Conservation (phyloP, 345 rosid species). For the Microcos paniculata region DNA sequence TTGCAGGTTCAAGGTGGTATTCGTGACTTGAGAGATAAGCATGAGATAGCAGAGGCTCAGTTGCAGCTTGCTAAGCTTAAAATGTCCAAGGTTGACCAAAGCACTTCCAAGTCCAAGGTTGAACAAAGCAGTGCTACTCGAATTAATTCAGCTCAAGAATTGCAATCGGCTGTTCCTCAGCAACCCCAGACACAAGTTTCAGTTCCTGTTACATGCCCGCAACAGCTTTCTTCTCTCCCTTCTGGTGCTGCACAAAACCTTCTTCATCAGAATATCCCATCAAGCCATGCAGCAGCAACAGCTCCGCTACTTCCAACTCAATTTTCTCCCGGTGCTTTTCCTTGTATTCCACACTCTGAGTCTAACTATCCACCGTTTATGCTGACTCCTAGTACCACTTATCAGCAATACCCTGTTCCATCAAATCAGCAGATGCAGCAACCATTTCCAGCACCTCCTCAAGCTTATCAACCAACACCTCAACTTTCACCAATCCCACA, state of each 20-base stretch:
- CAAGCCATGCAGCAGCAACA: conserved; percentile 19
- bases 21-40: conserved; percentile 54
- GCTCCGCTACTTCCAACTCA: conserved; percentile 33
- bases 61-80: conserved; percentile 40
- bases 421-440: conserved; percentile 25
- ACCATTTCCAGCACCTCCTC: conserved; percentile 3
- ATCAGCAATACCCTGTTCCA: conserved; percentile 22
- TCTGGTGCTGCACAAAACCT: conserved; percentile 14
- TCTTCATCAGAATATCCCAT: conserved; percentile 23
- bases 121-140: conserved; percentile 29
- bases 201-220: conserved; percentile 19
- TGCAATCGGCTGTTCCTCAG: conserved; percentile 30
- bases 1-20: conserved; percentile 47
- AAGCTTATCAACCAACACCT: conserved; percentile 15
- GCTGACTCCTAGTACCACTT: conserved; percentile 15
- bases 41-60: conserved; percentile 53
- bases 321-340: conserved; percentile 5
- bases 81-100: conserved; percentile 20
- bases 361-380: conserved; percentile 14
- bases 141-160: conserved; percentile 19
- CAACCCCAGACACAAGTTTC: conserved; percentile 27
- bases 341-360: conserved; percentile 25
- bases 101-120: conserved; percentile 7
- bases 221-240: conserved; percentile 18
- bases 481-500: conserved; percentile 15